A percentile compares a stretch with the other conserved stretches of the same genome.
phyloP scores from a whole-genome alignment of 768 basidiomycete species.

The Russula sp. region DNA sequence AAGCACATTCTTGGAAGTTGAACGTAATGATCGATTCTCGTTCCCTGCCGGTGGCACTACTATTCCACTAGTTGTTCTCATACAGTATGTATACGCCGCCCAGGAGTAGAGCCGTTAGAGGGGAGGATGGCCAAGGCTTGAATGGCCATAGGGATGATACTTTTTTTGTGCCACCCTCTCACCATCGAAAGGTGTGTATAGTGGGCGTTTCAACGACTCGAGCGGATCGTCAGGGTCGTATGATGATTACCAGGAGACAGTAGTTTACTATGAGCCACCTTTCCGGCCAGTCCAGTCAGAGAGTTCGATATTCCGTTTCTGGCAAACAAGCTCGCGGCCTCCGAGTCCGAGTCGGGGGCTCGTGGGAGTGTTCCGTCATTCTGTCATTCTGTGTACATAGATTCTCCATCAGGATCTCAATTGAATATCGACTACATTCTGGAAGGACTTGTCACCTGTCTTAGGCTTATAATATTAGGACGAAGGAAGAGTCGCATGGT shows the following conservation, averaged over 20 bases:
- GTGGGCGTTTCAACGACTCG: not conserved
- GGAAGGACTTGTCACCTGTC: no score
- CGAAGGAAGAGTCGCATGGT: no score
- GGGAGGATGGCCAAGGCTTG: not conserved
- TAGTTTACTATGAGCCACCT: not conserved
- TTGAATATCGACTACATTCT: no score
- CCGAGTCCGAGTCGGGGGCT: no score
- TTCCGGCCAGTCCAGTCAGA: not conserved
- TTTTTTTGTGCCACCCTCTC: no score
- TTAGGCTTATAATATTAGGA: no score
- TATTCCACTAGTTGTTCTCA: not conserved
- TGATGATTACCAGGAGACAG: not conserved
- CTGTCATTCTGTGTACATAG: no score
- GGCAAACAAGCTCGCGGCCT: no score
- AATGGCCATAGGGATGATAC: not conserved
- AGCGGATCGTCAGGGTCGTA: not conserved
- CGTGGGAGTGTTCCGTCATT: no score
- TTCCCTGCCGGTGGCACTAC: not conserved
- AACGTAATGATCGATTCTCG: not conserved
- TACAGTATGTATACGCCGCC: not conserved
- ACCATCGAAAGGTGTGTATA: not conserved
- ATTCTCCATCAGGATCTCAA: no score
- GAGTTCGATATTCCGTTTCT: no score
- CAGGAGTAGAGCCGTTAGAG: not conserved
- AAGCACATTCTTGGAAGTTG: not conserved